phyloP scores from a whole-genome alignment of 306 rosid species.

The Quercus cerris region DNA sequence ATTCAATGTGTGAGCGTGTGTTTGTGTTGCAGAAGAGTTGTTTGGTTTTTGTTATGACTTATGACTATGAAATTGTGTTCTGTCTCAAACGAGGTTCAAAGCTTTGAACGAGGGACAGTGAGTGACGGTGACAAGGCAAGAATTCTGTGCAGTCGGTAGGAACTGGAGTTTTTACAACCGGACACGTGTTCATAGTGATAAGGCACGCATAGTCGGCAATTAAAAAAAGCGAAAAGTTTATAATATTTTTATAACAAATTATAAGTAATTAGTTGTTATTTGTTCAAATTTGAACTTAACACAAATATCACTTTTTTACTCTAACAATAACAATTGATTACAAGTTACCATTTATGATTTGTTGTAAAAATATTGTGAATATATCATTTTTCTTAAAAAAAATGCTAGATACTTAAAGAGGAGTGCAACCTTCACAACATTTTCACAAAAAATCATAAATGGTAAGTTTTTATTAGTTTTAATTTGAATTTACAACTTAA shows the following conservation, averaged over 20 bases:
- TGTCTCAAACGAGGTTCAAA: neutral
- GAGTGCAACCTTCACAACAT: too few relatives aligned
- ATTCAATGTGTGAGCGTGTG: neutral
- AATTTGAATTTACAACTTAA: too few relatives aligned
- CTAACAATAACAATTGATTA: too few relatives aligned
- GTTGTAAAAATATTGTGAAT: accelerated
- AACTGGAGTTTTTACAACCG: neutral
- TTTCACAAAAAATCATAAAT: too few relatives aligned
- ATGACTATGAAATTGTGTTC: neutral
- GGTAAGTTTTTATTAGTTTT: accelerated
- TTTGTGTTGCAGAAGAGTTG: neutral
- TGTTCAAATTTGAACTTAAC: too few relatives aligned
- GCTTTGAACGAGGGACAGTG: neutral
- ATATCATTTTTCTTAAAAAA: too few relatives aligned
- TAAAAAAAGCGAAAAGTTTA: too few relatives aligned
- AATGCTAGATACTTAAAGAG: too few relatives aligned
- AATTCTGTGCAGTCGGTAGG: neutral
- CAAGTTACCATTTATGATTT: too few relatives aligned
- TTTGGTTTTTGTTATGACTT: neutral
- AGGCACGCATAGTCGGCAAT: too few relatives aligned
- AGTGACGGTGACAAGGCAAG: neutral
- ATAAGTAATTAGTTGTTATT: too few relatives aligned
- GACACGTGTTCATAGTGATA: neutral
- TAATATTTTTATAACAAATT: too few relatives aligned
- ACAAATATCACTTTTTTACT: accelerated